Evolutionary conservation across 129 eudicot genomes (phyloP), one percentile per base, ranked within the genome.

Genomic region (Artemisia annua): DNA sequence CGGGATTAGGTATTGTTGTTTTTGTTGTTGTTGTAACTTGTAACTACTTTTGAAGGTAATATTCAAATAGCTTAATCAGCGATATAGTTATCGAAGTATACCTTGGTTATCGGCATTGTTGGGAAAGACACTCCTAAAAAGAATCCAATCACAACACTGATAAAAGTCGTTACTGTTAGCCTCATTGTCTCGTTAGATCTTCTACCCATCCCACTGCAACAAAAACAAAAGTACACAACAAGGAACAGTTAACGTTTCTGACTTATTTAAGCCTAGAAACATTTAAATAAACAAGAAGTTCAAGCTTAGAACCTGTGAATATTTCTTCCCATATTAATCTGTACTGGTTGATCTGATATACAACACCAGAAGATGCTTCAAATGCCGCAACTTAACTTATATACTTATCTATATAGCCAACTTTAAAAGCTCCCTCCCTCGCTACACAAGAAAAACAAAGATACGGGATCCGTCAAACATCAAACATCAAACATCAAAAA

Each of bases 121-220:
- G 97, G 97, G 81, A 90, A 86, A 13, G 97, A 87, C 46, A 69
- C 83, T 19, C 97, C 98, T 75, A 94, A 19, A 73, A 84, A 84
- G 71, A 90, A 84, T 66, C 98, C 98, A 73, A 94, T 68, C 12
- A 94, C 83, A 66, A 88, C 64, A 51, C 97, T 91, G 32, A 83
- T 81, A 51, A 88, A 82, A 58, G 98, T 81, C 5, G 93, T 94
- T 67, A 90, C 84, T 46, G 90, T 63, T 56, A 94, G 81, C 88
- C 87, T 86, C 97, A 87, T 81, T 26, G 83, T 76, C 77, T 84
- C 87, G 48, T 93, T 84, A 18, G 96, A 67, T 71, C 82, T 83
- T 83, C 93, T 87, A 0, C 46, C 46, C 46, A 39, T 39, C 10
- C 10, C 73, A 69, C 96, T 87, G 86, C 82, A 74, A 3, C 67